These are phyloP conservation scores for Hypomontagnella submonticulosa DNA, from an alignment of 495 filamentous ascomycete genomes.

Conservation along the genomic window DNA sequence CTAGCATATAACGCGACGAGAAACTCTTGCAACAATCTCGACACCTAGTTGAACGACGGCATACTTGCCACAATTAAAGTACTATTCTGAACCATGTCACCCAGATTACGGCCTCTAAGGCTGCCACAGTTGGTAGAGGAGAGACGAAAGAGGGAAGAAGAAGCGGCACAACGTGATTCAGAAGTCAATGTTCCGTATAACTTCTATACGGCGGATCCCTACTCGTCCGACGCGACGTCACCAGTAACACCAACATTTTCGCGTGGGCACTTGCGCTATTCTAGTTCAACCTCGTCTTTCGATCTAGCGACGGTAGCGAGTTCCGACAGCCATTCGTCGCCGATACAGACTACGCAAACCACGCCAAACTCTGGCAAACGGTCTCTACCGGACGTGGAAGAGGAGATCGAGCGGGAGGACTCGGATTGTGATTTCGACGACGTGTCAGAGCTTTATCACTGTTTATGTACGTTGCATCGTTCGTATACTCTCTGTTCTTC, in stretches of 20 bases:
- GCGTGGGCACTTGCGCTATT: slow-evolving; percentile 65
- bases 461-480: slow-evolving; percentile 59
- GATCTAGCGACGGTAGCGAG: slow-evolving; percentile 52
- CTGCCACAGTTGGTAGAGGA: slow-evolving; percentile 65
- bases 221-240: slow-evolving; percentile 67
- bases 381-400: slow-evolving; percentile 64
- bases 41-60: slow-evolving; percentile 16
- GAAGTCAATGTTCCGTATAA: slow-evolving; percentile 40
- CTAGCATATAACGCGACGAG: slow-evolving; percentile 25
- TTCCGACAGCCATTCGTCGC: slow-evolving; percentile 58
- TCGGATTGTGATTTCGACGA: slow-evolving; percentile 59
- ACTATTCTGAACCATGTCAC: slow-evolving; percentile 56
- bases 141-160: slow-evolving; percentile 56
- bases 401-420: slow-evolving; percentile 65
- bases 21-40: slow-evolving; percentile 1
- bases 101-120: slow-evolving; percentile 61
- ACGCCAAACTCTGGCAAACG: slow-evolving; percentile 56
- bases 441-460: slow-evolving; percentile 58
- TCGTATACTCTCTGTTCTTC: neutral
- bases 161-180: slow-evolving; percentile 36
- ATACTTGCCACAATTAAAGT: slow-evolving; percentile 15
- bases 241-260: slow-evolving; percentile 70
- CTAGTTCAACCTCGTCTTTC: slow-evolving; percentile 64
- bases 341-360: slow-evolving; percentile 49
- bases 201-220: slow-evolving; percentile 58